Evolutionary conservation across 1,284 basidiomycete species (phyloP), one percentile per base, ranked within the genome.

Genomic region (Ustilago curta): DNA sequence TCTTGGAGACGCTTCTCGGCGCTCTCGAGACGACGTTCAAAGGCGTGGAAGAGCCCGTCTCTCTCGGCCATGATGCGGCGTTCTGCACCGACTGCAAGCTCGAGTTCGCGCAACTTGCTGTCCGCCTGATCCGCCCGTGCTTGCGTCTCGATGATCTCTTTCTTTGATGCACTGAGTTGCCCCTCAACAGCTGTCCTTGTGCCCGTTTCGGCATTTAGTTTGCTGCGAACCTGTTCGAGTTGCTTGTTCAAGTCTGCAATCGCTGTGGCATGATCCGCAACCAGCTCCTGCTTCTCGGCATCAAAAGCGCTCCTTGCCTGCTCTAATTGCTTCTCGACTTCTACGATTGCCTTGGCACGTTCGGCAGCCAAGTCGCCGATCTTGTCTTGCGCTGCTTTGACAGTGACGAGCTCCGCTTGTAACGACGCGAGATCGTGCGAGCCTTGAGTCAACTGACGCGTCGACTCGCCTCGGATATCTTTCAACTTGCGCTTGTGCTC

Each of bases 1-100:
- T 77, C 78, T 44, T 81, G 73, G 37, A 84, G 72, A n/a, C 77
- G 72, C 60, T 54, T 59, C 45, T 81, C 81, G 32, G 77, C 80
- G 16, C 64, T 71, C 37, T 80, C 76, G 40, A 77, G 76, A 8
- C 79, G 70, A 42, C 73, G 67, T 51, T 80, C 77, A 27, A 78
- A 79, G 27, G 70, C 76, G 39, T 75, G 66, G 42, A 77, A 77
- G 47, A 83, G 78, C 45, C 66, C 68, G 29, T 79, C 81, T 12
- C 75, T 68, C 42, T 79, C 73, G 7, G 55, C 59, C 72, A 79
- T 79, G 37, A 83, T 76, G 55, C 63, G 69, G 25, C 76, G 79
- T 68, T 76, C 73, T 16, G 71, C 80, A 19, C 54, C 53, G 14
- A 77, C 71, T 1, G 76, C 77, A 6, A 79, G 61, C 58, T 80